Evolutionary conservation across 2,329 filamentous ascomycete genomes (phyloP).

Genomic region (Ramichloridium luteum): DNA sequence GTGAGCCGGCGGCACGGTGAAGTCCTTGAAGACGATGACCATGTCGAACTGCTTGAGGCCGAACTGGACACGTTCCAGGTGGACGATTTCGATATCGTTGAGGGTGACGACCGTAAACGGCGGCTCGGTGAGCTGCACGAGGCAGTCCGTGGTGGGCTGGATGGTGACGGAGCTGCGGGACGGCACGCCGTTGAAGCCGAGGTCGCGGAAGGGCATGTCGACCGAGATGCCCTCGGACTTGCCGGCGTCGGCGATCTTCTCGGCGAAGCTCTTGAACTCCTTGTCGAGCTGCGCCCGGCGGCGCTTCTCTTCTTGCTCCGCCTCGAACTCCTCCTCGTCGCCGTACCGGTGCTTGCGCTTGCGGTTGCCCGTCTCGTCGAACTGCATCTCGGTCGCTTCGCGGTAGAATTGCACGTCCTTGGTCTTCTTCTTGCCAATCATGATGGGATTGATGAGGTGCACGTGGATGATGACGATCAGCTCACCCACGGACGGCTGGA

Average conservation of each 20-base stretch:
- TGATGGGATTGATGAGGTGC: conserved; percentile 93
- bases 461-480: conserved; percentile 97
- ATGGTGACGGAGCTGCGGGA: conserved; percentile 92
- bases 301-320: conserved; percentile 90
- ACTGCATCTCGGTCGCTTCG: conserved; percentile 95
- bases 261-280: conserved; percentile 88
- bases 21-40: conserved; percentile 97
- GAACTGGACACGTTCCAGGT: conserved; percentile 89
- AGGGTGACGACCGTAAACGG: conserved; percentile 94
- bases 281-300: conserved; percentile 85
- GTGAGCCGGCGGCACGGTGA: conserved; percentile 76
- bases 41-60: conserved; percentile 98
- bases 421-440: conserved; percentile 97
- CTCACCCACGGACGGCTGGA: conserved; percentile 93
- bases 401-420: conserved; percentile 98
- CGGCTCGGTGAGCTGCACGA: conserved; percentile 92
- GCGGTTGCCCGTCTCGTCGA: conserved; percentile 95
- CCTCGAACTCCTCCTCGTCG: conserved; percentile 97
- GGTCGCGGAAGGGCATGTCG: conserved; percentile 90
- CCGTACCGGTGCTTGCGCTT: conserved; percentile 97
- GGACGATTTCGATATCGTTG: conserved; percentile 90
- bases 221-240: conserved; percentile 84
- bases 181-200: conserved; percentile 93
- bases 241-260: conserved; percentile 93
- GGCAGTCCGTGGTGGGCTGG: conserved; percentile 89